Evolutionary conservation across 805 yeast genomes (phyloP).

Genomic region (Pichia manshurica): DNA sequence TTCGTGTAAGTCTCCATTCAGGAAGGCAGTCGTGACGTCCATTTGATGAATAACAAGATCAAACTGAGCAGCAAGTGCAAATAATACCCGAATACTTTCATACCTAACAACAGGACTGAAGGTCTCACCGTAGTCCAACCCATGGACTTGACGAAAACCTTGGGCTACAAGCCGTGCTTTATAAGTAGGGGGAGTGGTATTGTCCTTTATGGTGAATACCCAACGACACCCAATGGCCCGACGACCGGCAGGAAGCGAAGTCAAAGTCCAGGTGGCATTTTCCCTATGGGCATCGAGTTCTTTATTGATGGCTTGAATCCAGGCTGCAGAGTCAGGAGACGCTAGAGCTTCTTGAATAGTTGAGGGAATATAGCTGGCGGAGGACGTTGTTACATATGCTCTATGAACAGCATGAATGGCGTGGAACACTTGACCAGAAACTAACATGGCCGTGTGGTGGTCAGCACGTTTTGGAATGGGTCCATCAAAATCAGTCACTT

Average conservation of each 20-base stretch:
- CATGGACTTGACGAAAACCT: constrained; percentile 7
- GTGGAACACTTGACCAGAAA: neutral
- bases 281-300: neutral
- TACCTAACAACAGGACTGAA: constrained; percentile 4
- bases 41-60: constrained; percentile 12
- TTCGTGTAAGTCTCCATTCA: constrained; percentile 10
- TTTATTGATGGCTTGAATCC: neutral
- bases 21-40: constrained; percentile 17
- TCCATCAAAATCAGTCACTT: constrained; percentile 2
- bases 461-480: neutral
- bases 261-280: constrained; percentile 1
- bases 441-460: too few species aligned
- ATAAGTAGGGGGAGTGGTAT: constrained; percentile 3
- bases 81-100: constrained; percentile 9
- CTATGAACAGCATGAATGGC: constrained; percentile 1
- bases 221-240: constrained; percentile 8
- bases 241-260: neutral
- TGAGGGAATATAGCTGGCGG: constrained; percentile 1
- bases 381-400: neutral
- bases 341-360: neutral
- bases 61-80: constrained; percentile 10
- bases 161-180: constrained; percentile 7
- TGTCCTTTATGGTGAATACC: constrained; percentile 5
- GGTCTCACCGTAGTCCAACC: constrained; percentile 3
- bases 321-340: neutral